A percentile compares a stretch with the other conserved stretches of the same genome.
Conservation (phyloP, 2,329 filamentous ascomycete species). For the Penicillium nordicum region DNA sequence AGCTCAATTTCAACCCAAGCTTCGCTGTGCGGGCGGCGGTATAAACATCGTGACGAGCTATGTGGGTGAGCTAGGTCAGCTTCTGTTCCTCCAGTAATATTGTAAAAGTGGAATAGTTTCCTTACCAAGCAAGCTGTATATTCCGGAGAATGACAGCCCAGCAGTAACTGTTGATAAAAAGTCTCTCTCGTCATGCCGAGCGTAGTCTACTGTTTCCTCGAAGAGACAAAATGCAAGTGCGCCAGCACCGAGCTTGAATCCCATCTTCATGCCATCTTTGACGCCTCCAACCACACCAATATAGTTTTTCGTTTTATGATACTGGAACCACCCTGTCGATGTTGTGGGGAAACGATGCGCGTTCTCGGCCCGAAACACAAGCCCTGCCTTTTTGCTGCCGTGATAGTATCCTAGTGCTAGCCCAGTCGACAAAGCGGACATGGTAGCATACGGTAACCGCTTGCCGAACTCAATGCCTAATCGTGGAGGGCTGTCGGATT, state of each 20-base stretch:
- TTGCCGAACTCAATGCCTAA: conserved; percentile 62
- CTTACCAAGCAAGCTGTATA: conserved; percentile 83
- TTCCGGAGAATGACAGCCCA: conserved; percentile 76
- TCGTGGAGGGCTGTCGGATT: conserved; percentile 39
- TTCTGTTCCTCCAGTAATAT: background rate
- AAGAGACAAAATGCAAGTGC: conserved; percentile 72
- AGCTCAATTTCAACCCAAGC: conserved; percentile 72
- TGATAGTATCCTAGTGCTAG: conserved; percentile 67
- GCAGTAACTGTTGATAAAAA: conserved; percentile 78
- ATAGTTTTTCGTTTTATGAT: conserved; percentile 98
- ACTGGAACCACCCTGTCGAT: conserved; percentile 91
- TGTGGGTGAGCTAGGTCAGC: conserved; percentile 13
- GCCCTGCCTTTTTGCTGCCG: conserved; percentile 68
- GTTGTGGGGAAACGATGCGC: conserved; percentile 85
- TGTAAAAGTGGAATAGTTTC: conserved; percentile 17
- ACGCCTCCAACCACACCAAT: conserved; percentile 73
- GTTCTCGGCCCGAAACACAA: conserved; percentile 92
- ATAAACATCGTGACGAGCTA: conserved; percentile 75
- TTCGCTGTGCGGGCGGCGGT: conserved; percentile 75
- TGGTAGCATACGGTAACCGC: conserved; percentile 63
- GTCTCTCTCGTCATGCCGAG: conserved; percentile 59
- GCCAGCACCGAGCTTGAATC: conserved; percentile 66
- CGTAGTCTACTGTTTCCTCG: conserved; percentile 80
- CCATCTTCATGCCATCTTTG: conserved; percentile 74
- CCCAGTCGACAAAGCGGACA: conserved; percentile 65